Evolutionary conservation across 352 stramenopile genomes (phyloP).

Genomic region (Pythium dissimile): DNA sequence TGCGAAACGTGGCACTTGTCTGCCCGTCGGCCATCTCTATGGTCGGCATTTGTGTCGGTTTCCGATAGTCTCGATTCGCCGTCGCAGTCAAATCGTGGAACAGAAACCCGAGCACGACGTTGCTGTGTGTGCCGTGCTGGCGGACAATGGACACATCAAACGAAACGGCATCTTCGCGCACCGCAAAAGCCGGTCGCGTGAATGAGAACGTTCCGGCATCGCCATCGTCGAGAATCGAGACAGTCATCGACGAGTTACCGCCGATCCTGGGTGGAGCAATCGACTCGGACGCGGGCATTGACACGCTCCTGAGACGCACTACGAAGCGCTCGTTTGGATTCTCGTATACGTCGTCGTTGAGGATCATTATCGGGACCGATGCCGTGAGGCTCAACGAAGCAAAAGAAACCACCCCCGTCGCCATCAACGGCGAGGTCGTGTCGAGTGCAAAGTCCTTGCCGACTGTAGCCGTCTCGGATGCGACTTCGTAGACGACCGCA

Average conservation of each 20-base stretch:
- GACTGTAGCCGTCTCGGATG: conserved; percentile 21
- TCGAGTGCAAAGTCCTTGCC: conserved; percentile 39
- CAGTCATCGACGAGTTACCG: conserved; percentile 21
- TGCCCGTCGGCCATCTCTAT: conserved; percentile 40
- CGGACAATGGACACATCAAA: conserved; percentile 41
- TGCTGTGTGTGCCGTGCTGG: conserved; percentile 34
- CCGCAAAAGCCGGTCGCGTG: conserved; percentile 19
- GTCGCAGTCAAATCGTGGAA: conserved; percentile 38
- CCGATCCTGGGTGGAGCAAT: conserved; percentile 31
- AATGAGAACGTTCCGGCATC: conserved; percentile 60
- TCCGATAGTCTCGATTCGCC: conserved; percentile 44
- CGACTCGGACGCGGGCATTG: background rate
- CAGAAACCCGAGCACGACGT: conserved; percentile 33
- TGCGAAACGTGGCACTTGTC: conserved; percentile 28
- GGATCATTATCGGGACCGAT: conserved; percentile 32
- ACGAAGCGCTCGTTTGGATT: conserved; percentile 34
- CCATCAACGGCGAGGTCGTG: background rate
- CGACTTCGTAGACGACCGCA: conserved; percentile 24
- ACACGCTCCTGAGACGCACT: conserved; percentile 28
- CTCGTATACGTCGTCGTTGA: conserved; percentile 48
- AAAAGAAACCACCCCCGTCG: conserved; percentile 33
- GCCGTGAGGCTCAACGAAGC: conserved; percentile 22
- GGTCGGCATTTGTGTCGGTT: background rate
- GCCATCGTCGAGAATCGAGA: conserved; percentile 62
- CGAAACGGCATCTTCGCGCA: conserved; percentile 31